These are phyloP conservation scores for Botrytis porri DNA, from an alignment of 2,329 filamentous ascomycete genomes.

Conservation along the genomic window DNA sequence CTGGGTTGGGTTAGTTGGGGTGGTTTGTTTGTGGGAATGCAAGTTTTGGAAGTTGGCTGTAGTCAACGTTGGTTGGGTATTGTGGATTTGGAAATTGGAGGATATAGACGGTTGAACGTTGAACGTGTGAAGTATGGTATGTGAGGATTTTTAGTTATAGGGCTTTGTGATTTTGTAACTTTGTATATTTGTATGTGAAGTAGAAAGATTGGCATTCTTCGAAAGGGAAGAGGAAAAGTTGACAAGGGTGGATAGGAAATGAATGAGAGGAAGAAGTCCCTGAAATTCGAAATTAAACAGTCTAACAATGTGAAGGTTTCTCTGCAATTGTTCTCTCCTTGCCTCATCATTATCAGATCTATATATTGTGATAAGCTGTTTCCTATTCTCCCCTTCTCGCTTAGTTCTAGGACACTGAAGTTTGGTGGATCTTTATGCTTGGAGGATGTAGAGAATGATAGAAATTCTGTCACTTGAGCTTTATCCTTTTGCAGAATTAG, in stretches of 20 bases:
- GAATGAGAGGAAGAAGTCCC: no score
- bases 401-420: not conserved
- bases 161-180: no score
- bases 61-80: not conserved
- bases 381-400: not conserved
- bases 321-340: no score
- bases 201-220: not conserved
- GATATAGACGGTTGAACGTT: not conserved
- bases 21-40: not conserved
- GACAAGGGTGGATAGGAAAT: no score
- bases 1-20: not conserved
- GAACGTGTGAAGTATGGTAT: not conserved
- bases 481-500: no score
- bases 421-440: not conserved
- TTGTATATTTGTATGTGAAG: not conserved
- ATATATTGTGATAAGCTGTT: no score
- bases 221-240: no score
- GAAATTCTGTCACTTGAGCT: no score
- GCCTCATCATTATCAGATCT: rapidly evolving
- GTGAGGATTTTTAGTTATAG: not conserved
- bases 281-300: no score
- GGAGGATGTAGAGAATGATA: not conserved
- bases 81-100: no score
- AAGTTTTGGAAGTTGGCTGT: not conserved
- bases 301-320: no score